Evolutionary conservation across 257 asterid species (phyloP).

Genomic region (Craterostigma plantagineum): DNA sequence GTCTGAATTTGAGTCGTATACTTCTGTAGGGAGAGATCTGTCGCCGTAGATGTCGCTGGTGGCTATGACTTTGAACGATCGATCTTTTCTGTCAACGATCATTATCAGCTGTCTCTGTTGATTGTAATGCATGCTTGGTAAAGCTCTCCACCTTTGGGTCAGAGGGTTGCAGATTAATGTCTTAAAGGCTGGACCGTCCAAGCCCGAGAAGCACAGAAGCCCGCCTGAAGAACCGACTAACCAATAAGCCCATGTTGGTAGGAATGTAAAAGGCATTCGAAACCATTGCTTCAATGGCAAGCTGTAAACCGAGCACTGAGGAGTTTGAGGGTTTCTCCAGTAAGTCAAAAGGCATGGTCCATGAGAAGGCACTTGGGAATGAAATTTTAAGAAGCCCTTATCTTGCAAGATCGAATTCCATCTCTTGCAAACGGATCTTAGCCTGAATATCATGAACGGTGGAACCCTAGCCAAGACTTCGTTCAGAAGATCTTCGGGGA

Average conservation of each 20-base stretch:
- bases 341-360: slow-evolving; percentile 95
- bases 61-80: slow-evolving; percentile 78
- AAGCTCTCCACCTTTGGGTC: slow-evolving; percentile 71
- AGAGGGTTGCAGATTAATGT: slow-evolving; percentile 79
- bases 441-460: slow-evolving; percentile 83
- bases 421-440: slow-evolving; percentile 87
- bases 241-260: slow-evolving; percentile 94
- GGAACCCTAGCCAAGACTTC: slow-evolving; percentile 93
- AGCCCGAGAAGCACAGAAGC: slow-evolving; percentile 79
- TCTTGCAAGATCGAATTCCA: slow-evolving; percentile 92
- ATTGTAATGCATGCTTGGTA: slow-evolving; percentile 82
- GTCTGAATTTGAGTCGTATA: slow-evolving; percentile 64
- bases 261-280: slow-evolving; percentile 72
- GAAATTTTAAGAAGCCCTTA: slow-evolving; percentile 71
- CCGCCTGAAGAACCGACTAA: slow-evolving; percentile 98
- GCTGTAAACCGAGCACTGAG: slow-evolving; percentile 89
- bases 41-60: slow-evolving; percentile 82
- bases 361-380: slow-evolving; percentile 88
- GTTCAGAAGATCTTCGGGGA: slow-evolving; percentile 80
- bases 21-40: slow-evolving; percentile 82
- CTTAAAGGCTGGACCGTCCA: slow-evolving; percentile 66
- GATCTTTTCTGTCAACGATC: slow-evolving; percentile 68
- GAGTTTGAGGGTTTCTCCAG: slow-evolving; percentile 74
- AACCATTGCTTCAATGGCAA: slow-evolving; percentile 95
- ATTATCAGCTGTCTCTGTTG: slow-evolving; percentile 88